Conservation (phyloP, 2,329 filamentous ascomycete species). For the Biscogniauxia marginata region DNA sequence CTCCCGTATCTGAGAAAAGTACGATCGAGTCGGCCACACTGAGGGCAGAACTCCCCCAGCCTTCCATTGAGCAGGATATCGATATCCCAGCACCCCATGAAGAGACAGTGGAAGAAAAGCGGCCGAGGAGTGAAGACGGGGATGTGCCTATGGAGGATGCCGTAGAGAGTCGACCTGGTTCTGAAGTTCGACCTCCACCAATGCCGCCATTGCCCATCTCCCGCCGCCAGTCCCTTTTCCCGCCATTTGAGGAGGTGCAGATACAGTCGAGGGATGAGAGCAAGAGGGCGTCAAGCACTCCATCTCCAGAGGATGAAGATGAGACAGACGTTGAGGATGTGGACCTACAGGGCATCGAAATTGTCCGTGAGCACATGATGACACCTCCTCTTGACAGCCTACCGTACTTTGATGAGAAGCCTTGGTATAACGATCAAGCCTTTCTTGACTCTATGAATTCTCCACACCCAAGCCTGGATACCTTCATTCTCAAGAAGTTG, state of each 20-base stretch:
- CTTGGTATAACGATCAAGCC: conserved; percentile 49
- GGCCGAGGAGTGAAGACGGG: conserved; percentile 22
- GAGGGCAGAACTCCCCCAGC: conserved; percentile 24
- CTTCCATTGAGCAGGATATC: conserved; percentile 29
- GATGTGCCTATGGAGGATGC: conserved; percentile 40
- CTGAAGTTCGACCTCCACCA: conserved; percentile 17
- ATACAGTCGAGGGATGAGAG: conserved; percentile 26
- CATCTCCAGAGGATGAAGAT: conserved; percentile 52
- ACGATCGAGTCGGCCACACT: conserved; percentile 4
- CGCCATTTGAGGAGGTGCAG: conserved; percentile 28
- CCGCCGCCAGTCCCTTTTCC: conserved; percentile 19
- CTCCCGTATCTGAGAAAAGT: conserved; percentile 11
- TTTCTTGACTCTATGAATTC: conserved; percentile 43
- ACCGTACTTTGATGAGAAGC: conserved; percentile 44
- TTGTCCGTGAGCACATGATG: conserved; percentile 49
- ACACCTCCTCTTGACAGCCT: conserved; percentile 57
- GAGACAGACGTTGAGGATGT: conserved; percentile 56
- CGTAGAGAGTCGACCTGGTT: conserved; percentile 21
- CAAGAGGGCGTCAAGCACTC: conserved; percentile 40
- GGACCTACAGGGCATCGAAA: conserved; percentile 48
- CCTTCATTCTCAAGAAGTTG: conserved; percentile 47
- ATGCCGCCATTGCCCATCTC: conserved; percentile 13
- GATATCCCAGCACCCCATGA: conserved; percentile 18
- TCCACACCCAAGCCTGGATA: conserved; percentile 39
- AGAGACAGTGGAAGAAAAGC: conserved; percentile 8